Base-by-base conservation (phyloP, 202 grass and related monocot species). In the Brachypodium distachyon region DNA sequence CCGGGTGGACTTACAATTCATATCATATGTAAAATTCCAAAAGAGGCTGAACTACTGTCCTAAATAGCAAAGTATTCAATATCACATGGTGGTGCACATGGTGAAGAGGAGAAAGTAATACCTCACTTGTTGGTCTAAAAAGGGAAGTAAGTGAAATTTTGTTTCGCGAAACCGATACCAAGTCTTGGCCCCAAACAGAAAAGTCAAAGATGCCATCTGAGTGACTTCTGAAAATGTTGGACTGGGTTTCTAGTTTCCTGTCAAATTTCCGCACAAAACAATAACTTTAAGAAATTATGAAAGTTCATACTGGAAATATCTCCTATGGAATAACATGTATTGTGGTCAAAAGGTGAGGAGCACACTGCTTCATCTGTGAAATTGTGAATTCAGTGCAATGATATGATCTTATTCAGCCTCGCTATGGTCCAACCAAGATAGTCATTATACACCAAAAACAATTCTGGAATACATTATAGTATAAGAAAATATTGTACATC, bases 181-280 rank as follows among this genome's bases (percentile, higher is more conserved):
- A 71, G 64, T 95, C 95, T 81, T 90, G 89, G 56, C 84, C 91
- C 89, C 95, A 90, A 44, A 90, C 37, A 28, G 89, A 72, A 72
- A 98, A 98, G 87, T 66, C 81, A 29, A 87, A 83, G 57, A 98
- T 87, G 63, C 89, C 91, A 77, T 98, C 95, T 34, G 91, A 88
- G 63, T 98, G 87, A 28, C 87, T 93, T 87, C 84, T 84, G 80
- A 88, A 86, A 80, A 94, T 60, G 55, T 72, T 88, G 60, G 77
- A 94, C 60, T 92, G 95, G 14, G 79, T 73, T 68, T 51, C 85
- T 55, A 90, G 54, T 68, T 88, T 90, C 84, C 95, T 98, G 62
- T 58, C 34, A 77, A 55, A 81, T 27, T 73, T 44, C 56, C 31
- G n/a, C n/a, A n/a, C 61, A 7, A 11, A 62, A 85, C 44, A 72